These are phyloP conservation scores for Afroboletus lepidellus DNA, from an alignment of 1,284 basidiomycete genomes.

Conservation along the genomic window DNA sequence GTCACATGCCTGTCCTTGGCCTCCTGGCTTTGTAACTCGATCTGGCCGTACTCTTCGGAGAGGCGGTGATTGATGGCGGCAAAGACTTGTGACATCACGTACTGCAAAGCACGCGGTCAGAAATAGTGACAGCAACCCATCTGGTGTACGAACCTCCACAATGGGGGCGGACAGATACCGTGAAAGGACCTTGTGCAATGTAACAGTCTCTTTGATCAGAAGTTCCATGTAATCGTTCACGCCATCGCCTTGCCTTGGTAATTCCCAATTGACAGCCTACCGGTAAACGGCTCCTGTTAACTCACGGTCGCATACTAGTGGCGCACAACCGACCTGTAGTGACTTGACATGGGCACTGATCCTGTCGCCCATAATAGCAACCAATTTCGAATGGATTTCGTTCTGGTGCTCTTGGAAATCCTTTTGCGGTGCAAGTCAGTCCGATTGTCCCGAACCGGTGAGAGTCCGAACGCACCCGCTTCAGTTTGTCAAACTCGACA, in stretches of 20 bases:
- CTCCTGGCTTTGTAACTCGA: slow-evolving; percentile 77
- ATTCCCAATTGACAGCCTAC: slow-evolving; percentile 77
- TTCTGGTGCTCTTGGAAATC: slow-evolving; percentile 99
- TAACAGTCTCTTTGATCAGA: slow-evolving; percentile 93
- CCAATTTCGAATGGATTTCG: slow-evolving; percentile 96
- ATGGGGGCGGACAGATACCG: slow-evolving; percentile 80
- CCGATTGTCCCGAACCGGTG: slow-evolving; percentile 1
- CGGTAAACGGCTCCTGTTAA: slow-evolving; percentile 4
- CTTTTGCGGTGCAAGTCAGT: slow-evolving; percentile 39
- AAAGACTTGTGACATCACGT: slow-evolving; percentile 90
- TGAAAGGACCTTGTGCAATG: slow-evolving; percentile 93
- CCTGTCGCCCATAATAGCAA: slow-evolving; percentile 98
- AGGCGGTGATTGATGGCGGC: slow-evolving; percentile 88
- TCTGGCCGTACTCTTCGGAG: slow-evolving; percentile 77
- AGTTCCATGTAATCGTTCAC: slow-evolving; percentile 87
- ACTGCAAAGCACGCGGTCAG: slow-evolving; percentile 41
- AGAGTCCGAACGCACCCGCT: slow-evolving; percentile 60
- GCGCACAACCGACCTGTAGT: slow-evolving; percentile 55
- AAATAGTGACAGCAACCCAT: neutral
- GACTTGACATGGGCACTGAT: slow-evolving; percentile 83
- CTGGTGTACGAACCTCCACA: slow-evolving; percentile 61
- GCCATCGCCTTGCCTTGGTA: slow-evolving; percentile 50
- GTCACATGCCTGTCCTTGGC: slow-evolving; percentile 75
- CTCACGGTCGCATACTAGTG: slow-evolving; percentile 1
- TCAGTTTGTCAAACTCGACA: slow-evolving; percentile 97